These are phyloP conservation scores for Torulaspora pretoriensis DNA, from an alignment of 1,139 yeast species.

Conservation along the genomic window DNA sequence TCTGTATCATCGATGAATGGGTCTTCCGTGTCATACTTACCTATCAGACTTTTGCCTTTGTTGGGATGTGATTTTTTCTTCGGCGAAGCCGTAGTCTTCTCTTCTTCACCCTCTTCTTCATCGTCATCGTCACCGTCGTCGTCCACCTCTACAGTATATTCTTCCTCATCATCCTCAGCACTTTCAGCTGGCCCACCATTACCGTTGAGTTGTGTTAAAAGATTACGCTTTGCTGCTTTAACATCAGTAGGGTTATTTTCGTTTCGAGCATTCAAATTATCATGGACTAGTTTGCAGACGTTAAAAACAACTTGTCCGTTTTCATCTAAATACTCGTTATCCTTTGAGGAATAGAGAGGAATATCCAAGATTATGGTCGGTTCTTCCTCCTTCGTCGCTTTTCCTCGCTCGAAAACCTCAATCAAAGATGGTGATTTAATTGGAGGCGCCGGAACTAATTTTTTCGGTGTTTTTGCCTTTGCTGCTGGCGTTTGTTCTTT, in stretches of 20 bases:
- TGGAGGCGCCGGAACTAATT: conserved; percentile 31
- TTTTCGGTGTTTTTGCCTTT: conserved; percentile 23
- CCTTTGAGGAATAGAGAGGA: conserved; percentile 44
- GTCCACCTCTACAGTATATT: conserved; percentile 43
- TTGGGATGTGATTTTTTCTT: conserved; percentile 38
- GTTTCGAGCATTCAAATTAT: conserved; percentile 44
- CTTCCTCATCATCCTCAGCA: conserved; percentile 57
- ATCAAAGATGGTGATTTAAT: conserved; percentile 30
- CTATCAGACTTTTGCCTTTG: conserved; percentile 65
- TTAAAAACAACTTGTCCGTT: conserved; percentile 73
- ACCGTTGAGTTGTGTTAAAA: conserved; percentile 55
- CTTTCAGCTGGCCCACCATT: conserved; percentile 59
- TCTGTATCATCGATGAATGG: conserved; percentile 97
- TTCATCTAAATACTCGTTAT: conserved; percentile 51
- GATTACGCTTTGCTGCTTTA: conserved; percentile 63
- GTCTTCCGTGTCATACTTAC: conserved; percentile 88
- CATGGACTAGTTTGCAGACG: conserved; percentile 75
- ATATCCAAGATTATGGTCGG: conserved; percentile 54
- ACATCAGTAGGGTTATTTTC: conserved; percentile 44
- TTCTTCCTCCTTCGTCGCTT: conserved; percentile 37
- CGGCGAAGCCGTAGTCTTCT: conserved; percentile 28
- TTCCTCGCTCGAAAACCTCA: conserved; percentile 28
- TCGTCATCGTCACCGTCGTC: conserved; percentile 30
- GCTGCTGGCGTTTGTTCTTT: conserved; percentile 14
- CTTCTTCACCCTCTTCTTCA: conserved; percentile 25